Evolutionary conservation across 164 flowering plant species (phyloP), one percentile per base, ranked within the genome.

Genomic region (Chimonanthus salicifolius): DNA sequence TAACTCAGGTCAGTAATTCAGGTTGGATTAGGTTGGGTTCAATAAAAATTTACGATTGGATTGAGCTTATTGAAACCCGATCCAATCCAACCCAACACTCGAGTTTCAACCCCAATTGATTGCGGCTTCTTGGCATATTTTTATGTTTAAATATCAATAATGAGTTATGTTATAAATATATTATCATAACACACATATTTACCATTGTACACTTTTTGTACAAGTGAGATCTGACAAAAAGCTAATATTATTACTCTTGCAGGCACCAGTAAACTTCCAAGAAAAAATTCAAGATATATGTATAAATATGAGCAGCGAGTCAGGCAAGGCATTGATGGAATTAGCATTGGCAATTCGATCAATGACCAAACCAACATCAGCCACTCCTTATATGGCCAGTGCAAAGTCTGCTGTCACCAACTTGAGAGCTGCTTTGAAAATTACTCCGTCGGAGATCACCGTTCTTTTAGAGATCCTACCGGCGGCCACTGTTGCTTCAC

Each of bases 241-340:
- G 60, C 58, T 51, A 4, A 4, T 54, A 13, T 5, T 13, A 54
- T n/a, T 15, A 75, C 78, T 83, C 33, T 62, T 20, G 44, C 82
- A 86, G 85, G 80, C 74, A 33, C 72, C 83, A 3, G 81, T 78
- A 43, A 44, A 47, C 47, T 64, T 78, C 45, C 81, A 79, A 79
- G 73, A 80, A 71, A 80, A 74, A 58, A 69, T 83, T 1, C 70
- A 79, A 71, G 71, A 50, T 7, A 70, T 11, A 58, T 84, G 82
- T 77, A 63, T 77, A 58, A 73, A 43, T 47, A 64, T 81, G 70
- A 78, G 81, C 54, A 63, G 63, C 16, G 66, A 68, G 33, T 66
- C 83, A 43, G 79, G 90, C 9, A 70, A 66, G 33, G 85, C 87
- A 18, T 67, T 91, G 74, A 85, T 62, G 72, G 94, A 88, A 74